Evolutionary conservation across 1,139 yeast genomes (phyloP), one percentile per base, ranked within the genome.

Genomic region (Scheffersomyces quercinus): DNA sequence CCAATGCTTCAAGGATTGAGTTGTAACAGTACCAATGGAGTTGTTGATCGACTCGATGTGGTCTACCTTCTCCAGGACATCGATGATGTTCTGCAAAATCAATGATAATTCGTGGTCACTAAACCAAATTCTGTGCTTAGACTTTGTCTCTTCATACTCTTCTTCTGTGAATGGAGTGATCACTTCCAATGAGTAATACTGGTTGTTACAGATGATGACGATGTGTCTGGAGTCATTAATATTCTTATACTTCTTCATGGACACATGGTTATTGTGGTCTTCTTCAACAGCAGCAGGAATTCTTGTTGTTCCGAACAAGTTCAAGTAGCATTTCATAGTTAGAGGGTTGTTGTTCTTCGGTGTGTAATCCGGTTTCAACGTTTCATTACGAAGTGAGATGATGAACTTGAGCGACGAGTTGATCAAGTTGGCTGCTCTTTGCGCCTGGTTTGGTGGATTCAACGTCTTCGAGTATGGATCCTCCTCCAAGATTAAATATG

Each of bases 11-110:
- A 77, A 81, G 11, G 81, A 70, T 58, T 85, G 90, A 0, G 91
- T 82, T 2, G 93, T 84, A 43, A 85, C 70, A 4, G 88, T 73
- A 4, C 91, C 90, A 49, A 85, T 67, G 0, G 89, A 83, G 42
- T 81, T 75, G 47, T 73, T 75, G 29, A 76, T 71, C 3, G 73
- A 56, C 41, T 73, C 76, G 28, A 76, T 64, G 16, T 66, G 62
- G 46, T 68, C 73, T 16, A 70, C 64, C 9, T 57, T 52, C 33
- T 52, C 51, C 1, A 84, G 67, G 44, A 76, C 81, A 14, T 68
- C 67, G 35, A 83, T 60, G 12, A 86, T 77, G 6, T 67, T 59
- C 44, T 74, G 73, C 35, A 85, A 68, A 8, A 83, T 67, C 3
- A 66, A 60, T 1, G 80, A 70, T 37, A 86, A 65, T 54, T 83